Evolutionary conservation across 208 protist genomes (phyloP), one percentile per base, ranked within the genome.

Genomic region (Lotmaria passim): DNA sequence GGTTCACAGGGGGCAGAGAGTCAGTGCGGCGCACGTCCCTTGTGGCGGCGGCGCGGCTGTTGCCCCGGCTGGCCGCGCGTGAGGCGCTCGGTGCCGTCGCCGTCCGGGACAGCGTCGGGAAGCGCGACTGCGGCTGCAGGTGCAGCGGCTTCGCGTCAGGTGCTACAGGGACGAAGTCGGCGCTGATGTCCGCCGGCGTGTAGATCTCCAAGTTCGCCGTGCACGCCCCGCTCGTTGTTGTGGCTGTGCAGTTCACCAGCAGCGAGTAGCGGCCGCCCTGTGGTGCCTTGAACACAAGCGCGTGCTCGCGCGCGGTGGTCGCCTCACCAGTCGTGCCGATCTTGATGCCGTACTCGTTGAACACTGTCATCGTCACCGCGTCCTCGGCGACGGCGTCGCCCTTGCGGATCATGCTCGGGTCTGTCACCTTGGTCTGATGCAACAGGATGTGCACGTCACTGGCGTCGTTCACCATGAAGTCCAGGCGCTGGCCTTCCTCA

Each of bases 361-460:
- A 93, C 24, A 75, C 87, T 21, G 62, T 57, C 73, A 95, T 89
- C 11, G 51, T 73, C 50, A 95, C 65, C 5, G 64, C 74, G 34
- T 86, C 69, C 69, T 86, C 84, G 5, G 73, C 86, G 28, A 88
- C 61, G 24, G 75, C 75, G 70, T 93, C 91, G 51, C 87, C 80
- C 48, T 75, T 72, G 47, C 58, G 57, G 17, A 82, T 58, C 43
- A 46, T 78, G 36, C 57, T 69, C 1, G 73, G 34, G 63, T 88
- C 81, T 12, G 60, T 77, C 11, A 82, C 46, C 69, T 87, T 89
- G 38, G 66, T 83, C 69, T 96, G 90, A 28, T 81, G 81, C 11
- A 94, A 56, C 34, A 96, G 69, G 41, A 93, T 79, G 79, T 96
- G 91, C 48, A 93, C 86, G 68, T 96, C 86, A 68, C 86, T 87